Base-by-base conservation (phyloP, 768 basidiomycete species). In the Pluteus cervinus region DNA sequence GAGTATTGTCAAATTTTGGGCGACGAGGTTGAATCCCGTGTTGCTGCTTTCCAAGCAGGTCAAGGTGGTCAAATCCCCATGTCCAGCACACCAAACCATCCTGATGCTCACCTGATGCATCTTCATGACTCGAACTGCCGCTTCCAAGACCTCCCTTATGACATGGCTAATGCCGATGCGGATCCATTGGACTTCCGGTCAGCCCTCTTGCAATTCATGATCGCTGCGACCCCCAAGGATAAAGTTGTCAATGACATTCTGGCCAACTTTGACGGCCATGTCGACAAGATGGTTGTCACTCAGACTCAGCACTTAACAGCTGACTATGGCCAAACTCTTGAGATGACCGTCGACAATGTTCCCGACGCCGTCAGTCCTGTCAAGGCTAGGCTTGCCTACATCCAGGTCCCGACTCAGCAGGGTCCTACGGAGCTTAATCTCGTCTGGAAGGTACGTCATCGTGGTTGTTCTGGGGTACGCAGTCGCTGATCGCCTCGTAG, bases 351-450 rank as follows among this genome's bases (percentile, higher is more conserved):
- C 25, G 54, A 68, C 45, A 74, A 76, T 41, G 86, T 86, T 11
- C 88, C 87, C 5, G 86, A 83, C 42, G 57, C 91, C 2, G 72
- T 89, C 39, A 79, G 71, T 46, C 83, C 90, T 7, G 89, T 91
- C 52, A 86, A 87, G 64, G 80, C 80, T 2, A 73, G 71, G 41
- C 60, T 92, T 40, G 84, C 81, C 0, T 93, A 90, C 55, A 66
- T 87, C 14, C 88, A 93, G 54, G 79, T 91, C 7, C 87, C 89
- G 10, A 69, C 67, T 31, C 69, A 76, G 25, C 72, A 69, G n/a
- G 75, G 72, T 15, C 60, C 61, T 22, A 71, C 75, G 7, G 68
- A 73, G 20, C 70, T 94, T 25, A 69, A 74, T 52, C 75, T 89
- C 44, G 89, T 89, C 4, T 97, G 86, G 87, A 84, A 80, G 71